Evolutionary conservation across 2,329 filamentous ascomycete species (phyloP).

Genomic region (Pyrenochaeta sp.): DNA sequence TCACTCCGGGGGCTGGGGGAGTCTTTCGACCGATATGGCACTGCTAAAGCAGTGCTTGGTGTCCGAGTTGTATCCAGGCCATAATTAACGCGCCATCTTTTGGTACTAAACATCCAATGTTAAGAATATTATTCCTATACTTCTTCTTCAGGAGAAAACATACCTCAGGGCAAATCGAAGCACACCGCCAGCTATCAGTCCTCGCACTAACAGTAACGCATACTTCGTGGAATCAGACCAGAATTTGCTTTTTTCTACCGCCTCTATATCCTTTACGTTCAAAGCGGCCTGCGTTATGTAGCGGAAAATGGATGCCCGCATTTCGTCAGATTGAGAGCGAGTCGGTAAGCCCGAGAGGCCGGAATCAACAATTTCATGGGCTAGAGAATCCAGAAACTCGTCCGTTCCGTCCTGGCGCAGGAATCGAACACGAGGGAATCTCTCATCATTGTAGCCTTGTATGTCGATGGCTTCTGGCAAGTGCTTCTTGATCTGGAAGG

Average conservation of each 20-base stretch:
- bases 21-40: slow-evolving; percentile 72
- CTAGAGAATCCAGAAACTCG: slow-evolving; percentile 32
- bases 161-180: slow-evolving; percentile 61
- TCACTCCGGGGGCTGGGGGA: slow-evolving; percentile 68
- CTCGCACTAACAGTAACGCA: slow-evolving; percentile 59
- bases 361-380: slow-evolving; percentile 49
- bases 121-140: too few species aligned
- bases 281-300: slow-evolving; percentile 57
- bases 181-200: slow-evolving; percentile 64
- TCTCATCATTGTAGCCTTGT: slow-evolving; percentile 32
- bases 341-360: slow-evolving; percentile 58
- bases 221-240: slow-evolving; percentile 47
- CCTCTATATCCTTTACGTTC: slow-evolving; percentile 34
- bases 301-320: slow-evolving; percentile 44
- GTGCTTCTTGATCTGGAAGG: slow-evolving; percentile 23
- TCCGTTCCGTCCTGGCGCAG: slow-evolving; percentile 50
- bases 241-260: slow-evolving; percentile 32
- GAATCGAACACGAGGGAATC: slow-evolving; percentile 61
- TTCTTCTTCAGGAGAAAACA: too few species aligned
- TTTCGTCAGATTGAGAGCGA: slow-evolving; percentile 37
- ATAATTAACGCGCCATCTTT: slow-evolving; percentile 71
- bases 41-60: slow-evolving; percentile 63
- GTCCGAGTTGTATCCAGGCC: slow-evolving; percentile 58
- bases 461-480: slow-evolving; percentile 54
- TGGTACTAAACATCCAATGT: too few species aligned